phyloP scores from a whole-genome alignment of 192 early-diverging fungal genomes.

The Rhizoclosmatium globosum region DNA sequence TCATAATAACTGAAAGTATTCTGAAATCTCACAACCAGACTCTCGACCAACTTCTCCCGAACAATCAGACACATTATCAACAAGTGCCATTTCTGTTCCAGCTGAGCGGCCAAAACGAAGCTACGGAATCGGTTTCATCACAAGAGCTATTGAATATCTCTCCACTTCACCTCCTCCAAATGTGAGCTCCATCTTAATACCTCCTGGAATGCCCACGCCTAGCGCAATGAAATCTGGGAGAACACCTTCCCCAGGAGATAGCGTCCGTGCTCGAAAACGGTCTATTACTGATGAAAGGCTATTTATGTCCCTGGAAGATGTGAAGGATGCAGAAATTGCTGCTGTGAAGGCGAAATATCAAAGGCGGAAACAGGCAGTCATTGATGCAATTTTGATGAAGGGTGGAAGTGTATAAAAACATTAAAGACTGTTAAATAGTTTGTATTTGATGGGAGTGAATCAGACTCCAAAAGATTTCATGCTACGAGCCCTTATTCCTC shows the following conservation, averaged over 20 bases:
- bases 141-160: constrained; percentile 25
- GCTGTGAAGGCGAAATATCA: constrained; percentile 39
- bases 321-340: constrained; percentile 43
- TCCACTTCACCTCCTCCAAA: constrained; percentile 15
- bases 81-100: not conserved
- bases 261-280: constrained; percentile 16
- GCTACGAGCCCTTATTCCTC: constrained; percentile 14
- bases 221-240: constrained; percentile 19
- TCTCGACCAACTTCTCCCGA: constrained; percentile 19
- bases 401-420: constrained; percentile 26
- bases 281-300: constrained; percentile 36
- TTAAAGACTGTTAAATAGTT: not conserved
- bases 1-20: not conserved
- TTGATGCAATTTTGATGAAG: constrained; percentile 48
- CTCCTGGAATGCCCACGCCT: constrained; percentile 3
- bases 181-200: not conserved
- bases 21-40: not conserved
- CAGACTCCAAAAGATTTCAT: constrained; percentile 27
- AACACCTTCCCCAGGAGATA: constrained; percentile 27
- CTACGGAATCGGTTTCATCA: constrained; percentile 15
- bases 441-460: constrained; percentile 2
- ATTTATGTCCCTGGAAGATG: constrained; percentile 39
- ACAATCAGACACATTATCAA: not conserved
- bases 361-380: constrained; percentile 37
- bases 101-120: constrained; percentile 8